A percentile compares a stretch with the other conserved stretches of the same genome.
These are phyloP conservation scores for Carallia pectinifolia DNA, from an alignment of 345 rosid genomes.

Conservation along the genomic window DNA sequence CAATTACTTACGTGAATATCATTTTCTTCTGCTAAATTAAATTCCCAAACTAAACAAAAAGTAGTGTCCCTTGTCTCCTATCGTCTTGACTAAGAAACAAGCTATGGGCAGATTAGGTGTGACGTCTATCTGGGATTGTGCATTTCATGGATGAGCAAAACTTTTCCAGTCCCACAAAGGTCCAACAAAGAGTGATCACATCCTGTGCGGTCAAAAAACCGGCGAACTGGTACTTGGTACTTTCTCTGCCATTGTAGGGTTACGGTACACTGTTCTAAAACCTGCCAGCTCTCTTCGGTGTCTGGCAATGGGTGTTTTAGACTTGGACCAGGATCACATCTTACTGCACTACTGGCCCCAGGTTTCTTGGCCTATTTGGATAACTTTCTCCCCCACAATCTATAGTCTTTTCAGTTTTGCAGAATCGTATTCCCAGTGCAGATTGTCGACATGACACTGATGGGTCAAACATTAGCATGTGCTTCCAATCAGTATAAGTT, in stretches of 20 bases:
- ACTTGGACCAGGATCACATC: conserved; percentile 1
- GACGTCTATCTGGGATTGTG: conserved; percentile 3
- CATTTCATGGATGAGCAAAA: background rate
- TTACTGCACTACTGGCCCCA: background rate
- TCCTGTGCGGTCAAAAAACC: conserved; percentile 28
- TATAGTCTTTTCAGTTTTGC: no score
- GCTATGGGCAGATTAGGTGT: conserved; percentile 14
- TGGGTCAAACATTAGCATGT: no score
- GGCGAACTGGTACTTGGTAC: conserved; percentile 24
- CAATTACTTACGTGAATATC: no score
- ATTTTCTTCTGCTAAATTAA: background rate
- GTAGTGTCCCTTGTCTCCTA: background rate
- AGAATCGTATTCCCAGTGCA: no score
- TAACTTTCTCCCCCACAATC: no score
- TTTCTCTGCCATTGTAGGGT: conserved; percentile 6
- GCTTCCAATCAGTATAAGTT: no score
- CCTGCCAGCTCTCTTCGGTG: conserved; percentile 4
- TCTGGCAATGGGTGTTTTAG: conserved; percentile 2
- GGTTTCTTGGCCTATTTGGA: background rate
- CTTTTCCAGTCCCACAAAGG: background rate
- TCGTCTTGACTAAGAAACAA: conserved; percentile 10
- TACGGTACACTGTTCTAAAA: background rate
- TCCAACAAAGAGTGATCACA: background rate
- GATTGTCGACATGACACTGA: no score
- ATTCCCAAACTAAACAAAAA: background rate